Evolutionary conservation across 306 rosid genomes (phyloP).

Genomic region (Fagus crenata): DNA sequence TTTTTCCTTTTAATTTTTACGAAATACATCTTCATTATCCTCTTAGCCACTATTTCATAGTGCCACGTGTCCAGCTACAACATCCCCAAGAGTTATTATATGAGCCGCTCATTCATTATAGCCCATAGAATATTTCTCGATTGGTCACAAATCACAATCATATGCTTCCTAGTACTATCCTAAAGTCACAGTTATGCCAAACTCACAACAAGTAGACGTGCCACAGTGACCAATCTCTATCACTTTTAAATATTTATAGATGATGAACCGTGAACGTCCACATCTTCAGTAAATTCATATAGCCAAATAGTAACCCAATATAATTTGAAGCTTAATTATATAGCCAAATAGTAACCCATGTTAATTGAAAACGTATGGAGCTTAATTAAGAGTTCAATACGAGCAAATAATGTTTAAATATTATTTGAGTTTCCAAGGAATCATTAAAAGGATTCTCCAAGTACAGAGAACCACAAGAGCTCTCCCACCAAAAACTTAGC

Average conservation of each 20-base stretch:
- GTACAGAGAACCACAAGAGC: slow-evolving; percentile 28
- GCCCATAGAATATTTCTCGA: not conserved
- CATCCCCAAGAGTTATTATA: not conserved
- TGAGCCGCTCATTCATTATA: not conserved
- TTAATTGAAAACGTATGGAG: slow-evolving; percentile 16
- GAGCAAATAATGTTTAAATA: slow-evolving; percentile 8
- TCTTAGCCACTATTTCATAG: not conserved
- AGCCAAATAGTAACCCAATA: not conserved
- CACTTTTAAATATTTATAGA: slow-evolving; percentile 9
- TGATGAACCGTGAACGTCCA: slow-evolving; percentile 25
- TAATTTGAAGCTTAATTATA: not conserved
- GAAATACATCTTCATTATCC: too few species aligned
- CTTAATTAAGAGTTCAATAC: not conserved
- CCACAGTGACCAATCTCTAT: slow-evolving; percentile 23
- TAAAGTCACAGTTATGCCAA: slow-evolving; percentile 16
- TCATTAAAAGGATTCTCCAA: slow-evolving; percentile 30
- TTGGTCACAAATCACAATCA: slow-evolving; percentile 10
- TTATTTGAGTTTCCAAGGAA: slow-evolving; percentile 5
- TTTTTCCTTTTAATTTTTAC: too few species aligned
- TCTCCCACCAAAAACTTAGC: slow-evolving; percentile 27
- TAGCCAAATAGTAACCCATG: not conserved
- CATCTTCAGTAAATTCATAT: slow-evolving; percentile 18
- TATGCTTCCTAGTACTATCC: slow-evolving; percentile 13
- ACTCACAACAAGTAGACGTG: slow-evolving; percentile 25
- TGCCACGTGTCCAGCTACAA: not conserved